Evolutionary conservation across 2,329 filamentous ascomycete genomes (phyloP), one percentile per base, ranked within the genome.

Genomic region (Thyridium curvatum): DNA sequence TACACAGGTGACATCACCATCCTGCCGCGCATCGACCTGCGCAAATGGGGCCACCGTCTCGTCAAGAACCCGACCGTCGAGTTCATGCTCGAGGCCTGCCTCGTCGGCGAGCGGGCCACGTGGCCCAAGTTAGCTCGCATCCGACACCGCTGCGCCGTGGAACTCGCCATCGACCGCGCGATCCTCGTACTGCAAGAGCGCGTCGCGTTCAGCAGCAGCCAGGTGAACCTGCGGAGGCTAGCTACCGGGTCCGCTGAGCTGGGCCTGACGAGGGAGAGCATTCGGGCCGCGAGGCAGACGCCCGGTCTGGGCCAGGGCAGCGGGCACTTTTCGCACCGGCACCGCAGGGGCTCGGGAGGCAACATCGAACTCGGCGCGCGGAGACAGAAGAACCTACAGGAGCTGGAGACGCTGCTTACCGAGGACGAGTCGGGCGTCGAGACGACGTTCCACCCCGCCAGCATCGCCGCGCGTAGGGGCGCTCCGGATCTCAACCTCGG

Each of bases 1-100:
- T 97, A 97, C 54, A 90, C 86, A 3, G 91, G 91, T 7, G 90
- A 97, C 59, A 95, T 97, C 55, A 97, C 89, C 33, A 95, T 97
- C 39, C 14, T 52, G 35, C 48, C 49, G 35, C 49, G 47, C 38
- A 50, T 52, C 46, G 40, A 46, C 33, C 14, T 37, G 28, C 40
- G 49, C 17, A 43, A 41, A 12, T 50, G 48, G 48, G 43, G 45
- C 16, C 82, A 85, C 1, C 74, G 77, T 8, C 80, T 96, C 18
- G 68, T 97, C 33, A 83, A 75, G 46, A 97, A 97, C 42, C 91
- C 91, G 2, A 89, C 84, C 0, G 66, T 79, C 0, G 86, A 90
- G 4, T 97, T 94, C 56, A 94, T 97, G 86, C 60, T 83, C 5
- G 74, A 84, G 34, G 83, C 86, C 8, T 85, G 85, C 51, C 65